phyloP scores from a whole-genome alignment of 345 rosid genomes.

The Zanthoxylum bungeanum region DNA sequence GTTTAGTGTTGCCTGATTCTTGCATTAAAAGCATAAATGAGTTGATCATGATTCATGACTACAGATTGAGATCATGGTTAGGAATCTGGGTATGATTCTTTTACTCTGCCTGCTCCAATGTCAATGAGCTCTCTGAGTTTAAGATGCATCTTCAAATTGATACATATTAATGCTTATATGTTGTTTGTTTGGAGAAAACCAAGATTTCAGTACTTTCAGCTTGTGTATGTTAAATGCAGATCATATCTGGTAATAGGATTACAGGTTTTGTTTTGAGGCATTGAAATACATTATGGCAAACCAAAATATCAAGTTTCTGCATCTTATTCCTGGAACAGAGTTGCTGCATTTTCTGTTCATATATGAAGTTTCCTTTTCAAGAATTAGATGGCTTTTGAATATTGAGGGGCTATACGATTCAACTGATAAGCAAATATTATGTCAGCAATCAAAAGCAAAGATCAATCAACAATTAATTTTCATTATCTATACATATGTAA shows the following conservation, averaged over 20 bases:
- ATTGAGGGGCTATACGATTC: not conserved
- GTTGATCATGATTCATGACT: not conserved
- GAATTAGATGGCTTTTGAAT: not conserved
- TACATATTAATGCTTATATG: not conserved
- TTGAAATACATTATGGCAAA: not conserved
- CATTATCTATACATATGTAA: slow-evolving; percentile 6
- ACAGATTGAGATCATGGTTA: not conserved
- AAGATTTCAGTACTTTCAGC: not conserved
- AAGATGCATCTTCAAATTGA: too few species aligned
- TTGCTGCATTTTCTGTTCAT: not conserved
- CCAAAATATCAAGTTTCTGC: not conserved
- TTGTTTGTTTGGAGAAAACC: not conserved
- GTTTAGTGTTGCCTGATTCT: not conserved
- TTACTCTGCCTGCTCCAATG: too few species aligned
- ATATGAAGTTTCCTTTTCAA: not conserved
- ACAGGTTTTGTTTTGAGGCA: not conserved
- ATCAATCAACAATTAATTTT: not conserved
- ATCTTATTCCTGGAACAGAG: not conserved
- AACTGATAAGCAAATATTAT: too few species aligned
- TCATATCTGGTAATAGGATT: not conserved
- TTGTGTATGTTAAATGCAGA: not conserved
- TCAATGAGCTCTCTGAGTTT: not conserved
- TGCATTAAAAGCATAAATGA: not conserved
- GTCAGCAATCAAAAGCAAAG: not conserved
- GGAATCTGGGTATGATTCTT: too few species aligned